These are phyloP conservation scores for Achaetomium macrosporum DNA, from an alignment of 2,329 filamentous ascomycete species.

Conservation along the genomic window DNA sequence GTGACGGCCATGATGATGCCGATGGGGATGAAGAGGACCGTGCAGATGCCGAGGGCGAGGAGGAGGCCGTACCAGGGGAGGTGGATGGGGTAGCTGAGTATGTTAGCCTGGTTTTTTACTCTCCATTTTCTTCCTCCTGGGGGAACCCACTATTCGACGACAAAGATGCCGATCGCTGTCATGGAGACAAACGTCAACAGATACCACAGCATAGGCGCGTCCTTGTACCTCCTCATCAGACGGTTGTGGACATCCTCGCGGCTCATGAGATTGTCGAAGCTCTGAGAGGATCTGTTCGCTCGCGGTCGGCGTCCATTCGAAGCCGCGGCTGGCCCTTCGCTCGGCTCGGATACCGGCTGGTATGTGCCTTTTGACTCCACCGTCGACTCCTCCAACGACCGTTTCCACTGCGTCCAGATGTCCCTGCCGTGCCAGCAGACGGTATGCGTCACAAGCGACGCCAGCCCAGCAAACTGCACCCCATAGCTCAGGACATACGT, in stretches of 20 bases:
- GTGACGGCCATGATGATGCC: slow-evolving; percentile 92
- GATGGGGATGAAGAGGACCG: slow-evolving; percentile 80
- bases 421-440: slow-evolving; percentile 79
- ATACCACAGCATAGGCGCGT: slow-evolving; percentile 80
- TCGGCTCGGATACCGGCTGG: slow-evolving; percentile 35
- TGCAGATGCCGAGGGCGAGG: slow-evolving; percentile 70
- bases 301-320: slow-evolving; percentile 16
- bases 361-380: slow-evolving; percentile 47
- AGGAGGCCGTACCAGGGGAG: slow-evolving; percentile 83
- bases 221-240: slow-evolving; percentile 75
- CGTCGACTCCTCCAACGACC: slow-evolving; percentile 59
- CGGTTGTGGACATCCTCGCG: slow-evolving; percentile 79
- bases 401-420: slow-evolving; percentile 70
- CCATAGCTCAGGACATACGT: slow-evolving; percentile 85
- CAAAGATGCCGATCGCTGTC: slow-evolving; percentile 72
- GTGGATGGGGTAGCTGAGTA: slow-evolving; percentile 65
- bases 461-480: slow-evolving; percentile 76
- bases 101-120: slow-evolving; percentile 16
- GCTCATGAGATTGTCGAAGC: slow-evolving; percentile 52
- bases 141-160: slow-evolving; percentile 69
- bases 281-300: slow-evolving; percentile 21
- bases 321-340: slow-evolving; percentile 12
- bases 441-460: slow-evolving; percentile 74
- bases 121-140: neutral
- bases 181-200: slow-evolving; percentile 67